These are phyloP conservation scores for Psilocybe mexicana DNA, from an alignment of 1,284 basidiomycete genomes.

Conservation along the genomic window DNA sequence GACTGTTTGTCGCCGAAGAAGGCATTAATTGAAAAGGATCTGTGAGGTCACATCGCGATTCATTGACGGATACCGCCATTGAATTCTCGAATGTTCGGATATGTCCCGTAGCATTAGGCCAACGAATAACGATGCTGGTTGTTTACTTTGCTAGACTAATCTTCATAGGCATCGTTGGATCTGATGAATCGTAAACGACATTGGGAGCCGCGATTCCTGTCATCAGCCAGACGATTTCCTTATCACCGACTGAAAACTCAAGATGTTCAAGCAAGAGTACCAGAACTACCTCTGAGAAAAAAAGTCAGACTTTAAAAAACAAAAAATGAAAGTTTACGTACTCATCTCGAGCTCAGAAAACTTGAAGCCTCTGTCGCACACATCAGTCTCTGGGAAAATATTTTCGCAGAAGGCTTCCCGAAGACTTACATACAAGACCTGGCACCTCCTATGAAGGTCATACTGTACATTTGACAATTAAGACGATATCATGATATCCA, in stretches of 20 bases:
- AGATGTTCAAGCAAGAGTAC: slow-evolving; percentile 13
- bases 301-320: neutral
- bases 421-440: slow-evolving; percentile 36
- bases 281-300: slow-evolving; percentile 17
- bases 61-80: too few species aligned
- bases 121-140: too few species aligned
- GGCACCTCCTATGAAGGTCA: slow-evolving; percentile 44
- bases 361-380: slow-evolving; percentile 28
- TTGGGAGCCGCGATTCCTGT: slow-evolving; percentile 13
- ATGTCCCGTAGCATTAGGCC: too few species aligned
- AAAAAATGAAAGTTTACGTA: slow-evolving; percentile 12
- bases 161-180: neutral
- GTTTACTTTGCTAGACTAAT: neutral
- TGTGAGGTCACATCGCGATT: too few species aligned
- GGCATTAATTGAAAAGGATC: too few species aligned
- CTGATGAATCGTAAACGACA: neutral
- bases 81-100: too few species aligned
- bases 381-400: neutral
- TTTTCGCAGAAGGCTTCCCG: neutral
- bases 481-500: too few species aligned
- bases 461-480: slow-evolving; percentile 25
- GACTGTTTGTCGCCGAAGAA: too few species aligned
- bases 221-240: slow-evolving; percentile 21
- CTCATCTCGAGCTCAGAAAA: slow-evolving; percentile 33
- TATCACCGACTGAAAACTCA: slow-evolving; percentile 9